phyloP scores from a whole-genome alignment of 1,139 yeast genomes.

The Hyphopichia burtonii region DNA sequence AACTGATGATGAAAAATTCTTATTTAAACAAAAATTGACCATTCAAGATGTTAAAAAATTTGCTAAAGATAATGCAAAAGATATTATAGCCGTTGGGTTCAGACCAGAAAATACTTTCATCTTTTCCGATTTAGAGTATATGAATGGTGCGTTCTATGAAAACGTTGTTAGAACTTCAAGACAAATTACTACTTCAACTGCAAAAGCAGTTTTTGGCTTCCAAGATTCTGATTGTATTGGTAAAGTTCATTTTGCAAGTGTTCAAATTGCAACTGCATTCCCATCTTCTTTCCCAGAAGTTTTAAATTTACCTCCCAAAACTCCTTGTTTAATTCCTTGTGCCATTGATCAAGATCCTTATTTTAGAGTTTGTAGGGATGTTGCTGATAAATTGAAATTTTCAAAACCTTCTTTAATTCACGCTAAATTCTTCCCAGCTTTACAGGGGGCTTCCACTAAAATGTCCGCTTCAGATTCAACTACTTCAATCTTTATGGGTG shows the following conservation, averaged over 20 bases:
- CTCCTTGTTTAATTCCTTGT: slow-evolving; percentile 97
- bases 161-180: slow-evolving; percentile 92
- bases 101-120: slow-evolving; percentile 92
- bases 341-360: slow-evolving; percentile 99
- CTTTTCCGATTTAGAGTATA: slow-evolving; percentile 86
- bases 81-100: slow-evolving; percentile 92
- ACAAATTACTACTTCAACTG: slow-evolving; percentile 94
- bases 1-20: slow-evolving; percentile 96
- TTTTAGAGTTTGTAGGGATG: slow-evolving; percentile 96
- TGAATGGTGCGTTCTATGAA: slow-evolving; percentile 93
- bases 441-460: slow-evolving; percentile 94
- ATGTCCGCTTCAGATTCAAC: slow-evolving; percentile 90
- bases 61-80: slow-evolving; percentile 82
- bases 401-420: slow-evolving; percentile 91
- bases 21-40: slow-evolving; percentile 87
- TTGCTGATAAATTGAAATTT: slow-evolving; percentile 87
- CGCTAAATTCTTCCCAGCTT: slow-evolving; percentile 96
- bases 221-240: slow-evolving; percentile 95
- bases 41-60: slow-evolving; percentile 84
- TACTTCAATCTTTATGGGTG: slow-evolving; percentile 89
- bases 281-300: slow-evolving; percentile 95
- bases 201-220: slow-evolving; percentile 97
- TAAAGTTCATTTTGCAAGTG: slow-evolving; percentile 89
- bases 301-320: slow-evolving; percentile 76
- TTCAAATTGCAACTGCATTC: slow-evolving; percentile 95